Evolutionary conservation across 139 green algal species (phyloP), one percentile per base, ranked within the genome.

Genomic region (Auxenochlorella pyrenoidosa): DNA sequence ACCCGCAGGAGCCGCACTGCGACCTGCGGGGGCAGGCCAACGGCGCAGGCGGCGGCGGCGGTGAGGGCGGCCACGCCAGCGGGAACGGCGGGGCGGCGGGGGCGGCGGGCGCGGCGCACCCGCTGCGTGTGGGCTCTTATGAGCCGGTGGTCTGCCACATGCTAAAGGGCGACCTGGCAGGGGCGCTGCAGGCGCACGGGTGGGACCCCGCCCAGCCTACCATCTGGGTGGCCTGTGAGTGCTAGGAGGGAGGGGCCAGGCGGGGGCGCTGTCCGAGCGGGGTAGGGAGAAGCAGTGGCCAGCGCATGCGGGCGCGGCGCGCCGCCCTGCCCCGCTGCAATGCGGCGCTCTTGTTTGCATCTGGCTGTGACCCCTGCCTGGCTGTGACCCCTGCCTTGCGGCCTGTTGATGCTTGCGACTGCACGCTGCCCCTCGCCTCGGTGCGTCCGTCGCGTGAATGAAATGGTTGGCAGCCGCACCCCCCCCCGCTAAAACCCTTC

Each of bases 151-250:
- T 72, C 4, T 84, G 36, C 22, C 79, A 84, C 79, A 73, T 73
- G 54, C 24, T 73, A 0, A 84, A 84, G 58, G 79, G 36, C 1
- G 34, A 43, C 51, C 40, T 84, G 0, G 34, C 6, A 38, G 54
- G 58, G 79, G 34, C 58, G 79, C 58, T 84, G 58, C 21, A 54
- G 79, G 54, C 36, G 28, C 36, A 72, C 3, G 79, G 79, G 6
- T 84, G 79, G 79, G 36, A 54, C 36, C 79, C 58, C 16, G 60
- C 36, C 22, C 36, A 30, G 24, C 79, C 79, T 24, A 84, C 79
- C 58, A 84, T 84, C 58, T 84, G 79, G 79, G 24, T 51, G 0
- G 79, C 58, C 13, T 71, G 79, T 84, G 36, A 84, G 79, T 30
- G 54, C 13, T 22, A 2, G 16, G 54, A 63, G 54, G 18, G 54